Evolutionary conservation across 2,329 filamentous ascomycete species (phyloP).

Genomic region (Colletotrichum sp.): DNA sequence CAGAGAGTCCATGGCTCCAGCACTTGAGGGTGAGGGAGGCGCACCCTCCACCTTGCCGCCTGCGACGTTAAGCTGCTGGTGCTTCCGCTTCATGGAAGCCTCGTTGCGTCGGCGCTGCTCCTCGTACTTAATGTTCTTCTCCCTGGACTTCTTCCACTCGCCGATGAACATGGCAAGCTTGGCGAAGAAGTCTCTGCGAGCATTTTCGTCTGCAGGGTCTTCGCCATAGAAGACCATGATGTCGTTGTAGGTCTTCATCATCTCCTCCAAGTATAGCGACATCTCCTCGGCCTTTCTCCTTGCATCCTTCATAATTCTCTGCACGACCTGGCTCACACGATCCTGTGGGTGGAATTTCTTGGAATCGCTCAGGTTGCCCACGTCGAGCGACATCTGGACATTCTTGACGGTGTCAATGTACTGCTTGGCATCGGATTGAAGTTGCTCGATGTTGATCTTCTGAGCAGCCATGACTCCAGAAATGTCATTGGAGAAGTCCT

Average conservation of each 20-base stretch:
- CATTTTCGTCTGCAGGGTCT: constrained; percentile 88
- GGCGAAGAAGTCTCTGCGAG: constrained; percentile 92
- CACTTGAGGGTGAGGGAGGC: constrained; percentile 72
- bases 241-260: constrained; percentile 88
- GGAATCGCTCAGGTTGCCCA: constrained; percentile 91
- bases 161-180: constrained; percentile 89
- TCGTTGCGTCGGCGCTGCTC: constrained; percentile 86
- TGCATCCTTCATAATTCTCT: constrained; percentile 95
- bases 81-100: constrained; percentile 90
- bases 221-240: constrained; percentile 98
- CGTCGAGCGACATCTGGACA: constrained; percentile 89
- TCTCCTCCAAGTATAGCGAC: constrained; percentile 91
- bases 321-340: constrained; percentile 88
- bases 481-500: constrained; percentile 87
- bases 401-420: constrained; percentile 97
- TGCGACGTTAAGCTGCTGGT: constrained; percentile 69
- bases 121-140: constrained; percentile 88
- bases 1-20: constrained; percentile 94
- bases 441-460: constrained; percentile 94
- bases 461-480: constrained; percentile 76
- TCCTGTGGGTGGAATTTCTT: constrained; percentile 99
- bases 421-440: constrained; percentile 83
- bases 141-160: constrained; percentile 95
- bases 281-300: constrained; percentile 95
- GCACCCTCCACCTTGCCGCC: constrained; percentile 40